Conservation (phyloP, 202 grass and related monocot species). For the Sporobolus alterniflorus region DNA sequence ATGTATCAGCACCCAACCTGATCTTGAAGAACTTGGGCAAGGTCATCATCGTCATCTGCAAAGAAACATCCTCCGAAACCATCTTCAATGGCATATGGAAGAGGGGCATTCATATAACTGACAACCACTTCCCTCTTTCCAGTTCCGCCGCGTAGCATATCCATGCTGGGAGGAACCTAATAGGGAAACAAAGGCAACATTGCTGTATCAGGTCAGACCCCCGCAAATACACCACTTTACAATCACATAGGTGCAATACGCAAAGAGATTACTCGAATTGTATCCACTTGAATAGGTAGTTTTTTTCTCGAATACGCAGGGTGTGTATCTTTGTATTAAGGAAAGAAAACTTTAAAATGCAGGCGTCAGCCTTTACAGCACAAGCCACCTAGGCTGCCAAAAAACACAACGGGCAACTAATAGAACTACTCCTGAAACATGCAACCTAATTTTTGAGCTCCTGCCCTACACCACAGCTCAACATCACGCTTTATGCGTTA, state of each 20-base stretch:
- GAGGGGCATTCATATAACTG: constrained; percentile 50
- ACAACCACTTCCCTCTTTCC: constrained; percentile 50
- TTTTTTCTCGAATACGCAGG: no score
- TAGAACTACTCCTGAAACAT: no score
- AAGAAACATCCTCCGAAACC: constrained; percentile 56
- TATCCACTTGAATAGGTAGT: no score
- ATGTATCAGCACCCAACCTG: constrained; percentile 48
- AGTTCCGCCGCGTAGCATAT: constrained; percentile 12
- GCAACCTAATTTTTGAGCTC: no score
- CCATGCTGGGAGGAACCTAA: constrained; percentile 46
- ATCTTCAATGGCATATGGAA: constrained; percentile 64
- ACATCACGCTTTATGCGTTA: no score
- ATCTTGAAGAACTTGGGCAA: constrained; percentile 78
- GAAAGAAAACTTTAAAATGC: no score
- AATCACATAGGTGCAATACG: neutral
- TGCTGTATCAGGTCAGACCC: neutral
- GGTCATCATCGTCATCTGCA: constrained; percentile 62
- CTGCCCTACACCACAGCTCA: no score
- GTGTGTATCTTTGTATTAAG: no score
- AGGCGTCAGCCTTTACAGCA: no score
- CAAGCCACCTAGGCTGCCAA: no score
- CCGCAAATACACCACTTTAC: neutral
- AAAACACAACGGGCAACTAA: no score
- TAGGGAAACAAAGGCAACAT: constrained; percentile 10
- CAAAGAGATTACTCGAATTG: neutral